Percentiles rank a stretch among this genome's conserved stretches.
Conservation (phyloP, 768 basidiomycete genomes). For the Trametes gibbosa region DNA sequence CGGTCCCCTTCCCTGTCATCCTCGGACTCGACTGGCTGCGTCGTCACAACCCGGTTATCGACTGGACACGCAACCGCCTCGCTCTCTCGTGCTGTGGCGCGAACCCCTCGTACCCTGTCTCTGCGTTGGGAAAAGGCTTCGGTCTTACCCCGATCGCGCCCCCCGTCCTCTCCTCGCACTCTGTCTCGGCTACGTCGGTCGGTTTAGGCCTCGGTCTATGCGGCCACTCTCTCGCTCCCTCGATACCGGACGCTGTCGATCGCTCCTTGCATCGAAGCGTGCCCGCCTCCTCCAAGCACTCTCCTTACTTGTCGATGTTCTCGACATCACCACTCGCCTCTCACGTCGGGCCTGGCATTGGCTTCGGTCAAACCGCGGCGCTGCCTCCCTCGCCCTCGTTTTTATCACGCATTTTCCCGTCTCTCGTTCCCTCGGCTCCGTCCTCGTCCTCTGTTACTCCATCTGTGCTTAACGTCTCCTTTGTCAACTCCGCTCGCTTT, state of each 20-base stretch:
- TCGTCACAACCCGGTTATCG: constrained; percentile 16
- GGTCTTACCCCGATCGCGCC: constrained; percentile 25
- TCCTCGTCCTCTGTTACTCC: background rate
- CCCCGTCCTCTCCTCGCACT: background rate
- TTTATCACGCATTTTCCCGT: background rate
- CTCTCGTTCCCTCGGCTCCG: background rate
- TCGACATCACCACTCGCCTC: constrained; percentile 3
- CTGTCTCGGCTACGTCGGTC: constrained; percentile 24
- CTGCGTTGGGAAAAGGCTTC: constrained; percentile 24
- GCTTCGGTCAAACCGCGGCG: background rate
- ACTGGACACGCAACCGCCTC: constrained; percentile 33
- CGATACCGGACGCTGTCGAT: background rate
- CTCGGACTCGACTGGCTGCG: constrained; percentile 15
- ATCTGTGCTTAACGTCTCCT: background rate
- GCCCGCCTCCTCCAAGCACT: too few species aligned
- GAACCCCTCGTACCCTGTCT: constrained; percentile 18
- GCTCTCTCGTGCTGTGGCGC: constrained; percentile 21
- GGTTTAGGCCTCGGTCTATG: constrained; percentile 26
- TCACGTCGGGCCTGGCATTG: background rate
- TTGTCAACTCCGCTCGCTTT: constrained; percentile 1
- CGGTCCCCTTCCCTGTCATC: constrained; percentile 8
- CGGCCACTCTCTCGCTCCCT: background rate
- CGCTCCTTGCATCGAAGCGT: background rate
- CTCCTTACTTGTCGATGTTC: too few species aligned
- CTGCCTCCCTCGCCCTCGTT: background rate